Conservation (phyloP, 768 basidiomycete genomes). For the Termitomyces sp. region DNA sequence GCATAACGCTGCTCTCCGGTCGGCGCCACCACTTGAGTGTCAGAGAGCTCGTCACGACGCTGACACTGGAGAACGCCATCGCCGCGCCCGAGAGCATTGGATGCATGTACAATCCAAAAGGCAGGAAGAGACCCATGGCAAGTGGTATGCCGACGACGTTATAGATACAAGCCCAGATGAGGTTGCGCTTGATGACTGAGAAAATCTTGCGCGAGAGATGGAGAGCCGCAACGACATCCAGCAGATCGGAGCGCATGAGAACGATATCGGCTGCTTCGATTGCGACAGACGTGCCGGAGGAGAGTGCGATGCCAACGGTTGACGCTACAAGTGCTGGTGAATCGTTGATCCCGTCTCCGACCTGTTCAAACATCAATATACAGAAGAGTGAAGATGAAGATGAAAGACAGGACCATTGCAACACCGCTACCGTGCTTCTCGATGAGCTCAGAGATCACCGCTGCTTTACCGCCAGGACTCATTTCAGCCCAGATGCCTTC, state of each 20-base stretch:
- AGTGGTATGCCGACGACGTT: constrained; percentile 92
- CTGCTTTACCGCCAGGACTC: constrained; percentile 94
- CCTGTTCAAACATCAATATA: constrained; percentile 37
- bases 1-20: constrained; percentile 66
- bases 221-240: constrained; percentile 96
- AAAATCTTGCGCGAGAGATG: constrained; percentile 89
- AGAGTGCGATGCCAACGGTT: constrained; percentile 93
- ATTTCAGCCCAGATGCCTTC: constrained; percentile 88
- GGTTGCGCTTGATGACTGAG: constrained; percentile 84
- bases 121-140: constrained; percentile 95
- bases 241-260: constrained; percentile 92
- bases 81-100: constrained; percentile 99
- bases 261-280: constrained; percentile 98
- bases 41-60: constrained; percentile 88
- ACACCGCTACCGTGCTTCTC: constrained; percentile 66
- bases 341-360: constrained; percentile 99
- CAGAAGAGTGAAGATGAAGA: background rate
- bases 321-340: constrained; percentile 96
- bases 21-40: constrained; percentile 81
- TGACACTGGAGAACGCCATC: constrained; percentile 97
- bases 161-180: constrained; percentile 95
- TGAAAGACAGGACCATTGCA: constrained; percentile 68
- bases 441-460: constrained; percentile 76
- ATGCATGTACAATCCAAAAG: constrained; percentile 87
- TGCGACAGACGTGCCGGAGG: constrained; percentile 94